Evolutionary conservation across 371 early-diverging fungal genomes (phyloP).

Genomic region (Capniomyces stellatus): DNA sequence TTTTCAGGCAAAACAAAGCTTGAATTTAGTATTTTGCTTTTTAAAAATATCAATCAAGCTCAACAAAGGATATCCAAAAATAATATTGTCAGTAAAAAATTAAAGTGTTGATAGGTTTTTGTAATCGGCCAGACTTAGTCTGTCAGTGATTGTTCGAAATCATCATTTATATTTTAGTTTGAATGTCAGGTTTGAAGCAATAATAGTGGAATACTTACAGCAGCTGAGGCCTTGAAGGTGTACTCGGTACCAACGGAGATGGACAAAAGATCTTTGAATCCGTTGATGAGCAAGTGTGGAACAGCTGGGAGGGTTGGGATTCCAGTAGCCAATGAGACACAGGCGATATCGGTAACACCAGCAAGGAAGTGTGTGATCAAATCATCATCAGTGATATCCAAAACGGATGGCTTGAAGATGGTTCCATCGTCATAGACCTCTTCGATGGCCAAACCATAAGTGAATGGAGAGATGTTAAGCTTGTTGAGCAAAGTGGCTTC

Average conservation of each 20-base stretch:
- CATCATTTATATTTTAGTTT: slow-evolving; percentile 17
- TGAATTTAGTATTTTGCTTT: background rate
- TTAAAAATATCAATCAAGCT: too few relatives aligned
- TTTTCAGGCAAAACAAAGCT: background rate
- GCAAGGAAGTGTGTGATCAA: slow-evolving; percentile 61
- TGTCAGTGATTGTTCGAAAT: slow-evolving; percentile 21
- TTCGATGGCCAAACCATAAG: slow-evolving; percentile 92
- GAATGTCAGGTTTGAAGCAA: too few relatives aligned
- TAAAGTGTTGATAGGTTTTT: slow-evolving; percentile 37
- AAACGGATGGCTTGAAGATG: slow-evolving; percentile 73
- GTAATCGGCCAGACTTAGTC: slow-evolving; percentile 27
- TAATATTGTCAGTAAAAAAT: slow-evolving; percentile 61
- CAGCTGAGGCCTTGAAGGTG: slow-evolving; percentile 80
- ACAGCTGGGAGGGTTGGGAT: slow-evolving; percentile 93
- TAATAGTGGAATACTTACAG: slow-evolving; percentile 29
- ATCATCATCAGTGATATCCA: slow-evolving; percentile 82
- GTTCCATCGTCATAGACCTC: slow-evolving; percentile 91
- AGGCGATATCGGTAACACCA: slow-evolving; percentile 76
- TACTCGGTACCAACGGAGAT: slow-evolving; percentile 82
- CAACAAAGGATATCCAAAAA: too few relatives aligned
- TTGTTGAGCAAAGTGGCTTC: slow-evolving; percentile 98
- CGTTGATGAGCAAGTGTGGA: slow-evolving; percentile 92
- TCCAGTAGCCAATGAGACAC: slow-evolving; percentile 84
- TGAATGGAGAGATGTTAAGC: slow-evolving; percentile 99
- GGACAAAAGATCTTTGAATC: slow-evolving; percentile 89